phyloP scores from a whole-genome alignment of 129 eudicot genomes.

The sunflower (Helianthus annuus) region DNA sequence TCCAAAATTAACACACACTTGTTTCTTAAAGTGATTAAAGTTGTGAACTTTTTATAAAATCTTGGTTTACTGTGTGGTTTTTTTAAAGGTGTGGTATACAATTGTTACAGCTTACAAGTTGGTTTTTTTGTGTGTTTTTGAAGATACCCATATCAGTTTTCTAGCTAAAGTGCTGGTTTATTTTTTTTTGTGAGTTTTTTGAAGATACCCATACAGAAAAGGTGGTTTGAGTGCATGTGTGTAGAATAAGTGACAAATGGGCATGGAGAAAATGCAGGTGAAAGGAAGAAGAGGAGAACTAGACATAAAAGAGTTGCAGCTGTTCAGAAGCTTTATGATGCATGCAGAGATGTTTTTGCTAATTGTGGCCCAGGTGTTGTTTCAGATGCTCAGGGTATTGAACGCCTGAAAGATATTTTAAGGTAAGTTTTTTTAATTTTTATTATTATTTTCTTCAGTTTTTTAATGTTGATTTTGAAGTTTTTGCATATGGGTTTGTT shows the following conservation, averaged over 20 bases:
- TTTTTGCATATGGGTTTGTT: constrained; percentile 19
- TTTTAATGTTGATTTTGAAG: not conserved
- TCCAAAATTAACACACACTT: not conserved
- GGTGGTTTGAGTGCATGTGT: constrained; percentile 18
- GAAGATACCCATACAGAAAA: not conserved
- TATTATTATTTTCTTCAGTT: not conserved
- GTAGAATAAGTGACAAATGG: constrained; percentile 49
- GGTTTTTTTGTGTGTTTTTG: not conserved
- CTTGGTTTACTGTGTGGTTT: not conserved
- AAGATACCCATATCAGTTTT: constrained; percentile 21
- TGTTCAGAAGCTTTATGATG: constrained; percentile 68
- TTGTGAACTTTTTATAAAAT: too few relatives aligned
- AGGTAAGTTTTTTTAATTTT: constrained; percentile 44
- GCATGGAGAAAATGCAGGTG: constrained; percentile 55
- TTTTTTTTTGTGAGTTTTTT: constrained; percentile 11
- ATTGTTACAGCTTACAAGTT: not conserved
- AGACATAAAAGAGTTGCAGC: constrained; percentile 45
- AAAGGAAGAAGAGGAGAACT: constrained; percentile 47
- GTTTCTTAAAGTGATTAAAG: too few relatives aligned
- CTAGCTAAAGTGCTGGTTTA: not conserved
- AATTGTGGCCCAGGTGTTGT: constrained; percentile 80
- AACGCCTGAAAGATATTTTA: constrained; percentile 60
- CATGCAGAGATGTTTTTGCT: constrained; percentile 78
- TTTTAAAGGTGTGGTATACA: not conserved
- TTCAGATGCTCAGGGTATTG: constrained; percentile 55